Evolutionary conservation across 2,329 filamentous ascomycete genomes (phyloP).

Genomic region (Pezicula neosporulosa): DNA sequence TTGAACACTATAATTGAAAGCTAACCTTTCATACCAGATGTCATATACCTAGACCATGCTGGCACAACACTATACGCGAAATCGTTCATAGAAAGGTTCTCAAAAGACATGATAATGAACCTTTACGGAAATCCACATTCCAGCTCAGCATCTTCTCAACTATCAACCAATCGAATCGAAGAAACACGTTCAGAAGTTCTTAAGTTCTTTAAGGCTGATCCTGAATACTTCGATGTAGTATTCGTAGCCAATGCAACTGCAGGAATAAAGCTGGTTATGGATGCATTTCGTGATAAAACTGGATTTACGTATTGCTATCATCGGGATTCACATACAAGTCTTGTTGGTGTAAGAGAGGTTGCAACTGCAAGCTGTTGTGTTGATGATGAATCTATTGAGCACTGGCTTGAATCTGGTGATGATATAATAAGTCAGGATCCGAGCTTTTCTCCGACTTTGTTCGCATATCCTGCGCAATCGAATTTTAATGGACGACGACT

Average conservation of each 20-base stretch:
- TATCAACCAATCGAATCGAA: conserved; percentile 70
- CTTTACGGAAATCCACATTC: conserved; percentile 93
- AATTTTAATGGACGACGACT: conserved; percentile 57
- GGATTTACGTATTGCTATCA: conserved; percentile 86
- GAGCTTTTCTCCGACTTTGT: conserved; percentile 44
- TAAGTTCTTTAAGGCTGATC: conserved; percentile 75
- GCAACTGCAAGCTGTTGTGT: conserved; percentile 65
- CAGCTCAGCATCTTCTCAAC: conserved; percentile 73
- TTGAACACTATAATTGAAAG: not conserved
- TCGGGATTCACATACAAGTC: conserved; percentile 78
- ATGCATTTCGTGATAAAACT: conserved; percentile 66
- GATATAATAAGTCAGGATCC: conserved; percentile 2
- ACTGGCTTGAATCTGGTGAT: conserved; percentile 52
- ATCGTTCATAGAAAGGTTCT: conserved; percentile 77
- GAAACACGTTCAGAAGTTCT: conserved; percentile 68
- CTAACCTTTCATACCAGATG: conserved; percentile 17
- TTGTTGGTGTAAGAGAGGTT: conserved; percentile 76
- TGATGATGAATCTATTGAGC: conserved; percentile 56
- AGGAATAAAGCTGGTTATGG: conserved; percentile 79
- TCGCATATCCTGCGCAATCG: conserved; percentile 78
- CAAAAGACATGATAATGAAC: conserved; percentile 70
- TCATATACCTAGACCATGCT: conserved; percentile 81
- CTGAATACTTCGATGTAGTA: conserved; percentile 77
- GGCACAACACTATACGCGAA: conserved; percentile 79
- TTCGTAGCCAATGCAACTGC: conserved; percentile 95